These are phyloP conservation scores for Acer saccharum DNA, from an alignment of 345 rosid genomes.

Conservation along the genomic window DNA sequence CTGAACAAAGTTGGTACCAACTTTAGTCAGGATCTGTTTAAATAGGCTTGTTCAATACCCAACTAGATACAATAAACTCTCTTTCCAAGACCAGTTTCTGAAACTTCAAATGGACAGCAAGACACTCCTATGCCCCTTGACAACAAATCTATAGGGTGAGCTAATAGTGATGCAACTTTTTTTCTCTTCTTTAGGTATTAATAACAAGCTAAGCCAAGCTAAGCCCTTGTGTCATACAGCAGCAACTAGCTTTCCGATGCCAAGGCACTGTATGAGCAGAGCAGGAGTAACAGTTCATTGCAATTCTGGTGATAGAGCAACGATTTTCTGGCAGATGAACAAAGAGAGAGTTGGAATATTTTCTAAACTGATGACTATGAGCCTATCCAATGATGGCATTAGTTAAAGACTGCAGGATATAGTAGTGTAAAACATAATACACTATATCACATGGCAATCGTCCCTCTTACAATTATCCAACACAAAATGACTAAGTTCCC, in stretches of 20 bases:
- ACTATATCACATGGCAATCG: background rate
- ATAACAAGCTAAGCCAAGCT: background rate
- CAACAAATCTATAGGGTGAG: background rate
- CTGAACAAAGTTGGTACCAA: constrained; percentile 14
- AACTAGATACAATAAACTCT: background rate
- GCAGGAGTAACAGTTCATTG: background rate
- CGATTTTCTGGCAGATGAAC: no score
- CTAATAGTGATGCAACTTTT: background rate
- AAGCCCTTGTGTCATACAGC: background rate
- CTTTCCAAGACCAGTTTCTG: background rate
- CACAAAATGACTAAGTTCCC: background rate
- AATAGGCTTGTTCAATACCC: constrained; percentile 5
- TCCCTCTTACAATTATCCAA: background rate
- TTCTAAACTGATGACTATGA: background rate
- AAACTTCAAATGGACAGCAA: background rate
- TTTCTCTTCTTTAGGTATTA: background rate
- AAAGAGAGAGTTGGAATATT: no score
- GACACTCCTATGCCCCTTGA: background rate
- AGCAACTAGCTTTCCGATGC: background rate
- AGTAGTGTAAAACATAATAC: background rate
- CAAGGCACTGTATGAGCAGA: background rate
- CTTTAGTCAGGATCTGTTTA: constrained; percentile 18
- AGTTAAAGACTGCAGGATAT: background rate
- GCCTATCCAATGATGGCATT: background rate
- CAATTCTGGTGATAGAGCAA: background rate